These are phyloP conservation scores for Forsythia suspensa DNA, from an alignment of 257 asterid genomes.

Conservation along the genomic window DNA sequence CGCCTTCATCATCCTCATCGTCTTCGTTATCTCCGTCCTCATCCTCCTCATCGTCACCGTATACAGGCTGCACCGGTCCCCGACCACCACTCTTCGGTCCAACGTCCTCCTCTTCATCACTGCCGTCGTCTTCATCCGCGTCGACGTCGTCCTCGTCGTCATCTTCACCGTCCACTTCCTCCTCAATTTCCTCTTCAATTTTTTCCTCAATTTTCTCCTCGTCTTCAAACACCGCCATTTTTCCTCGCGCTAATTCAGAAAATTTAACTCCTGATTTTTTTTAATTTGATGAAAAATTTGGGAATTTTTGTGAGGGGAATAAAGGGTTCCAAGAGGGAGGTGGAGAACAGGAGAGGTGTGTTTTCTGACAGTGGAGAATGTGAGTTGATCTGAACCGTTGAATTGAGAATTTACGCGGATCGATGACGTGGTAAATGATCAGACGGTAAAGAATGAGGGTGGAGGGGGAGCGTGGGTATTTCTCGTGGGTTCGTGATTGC, in stretches of 20 bases:
- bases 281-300: constrained; percentile 5
- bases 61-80: constrained; percentile 26
- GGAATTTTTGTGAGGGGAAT: constrained; percentile 18
- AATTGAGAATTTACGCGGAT: constrained; percentile 33
- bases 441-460: constrained; percentile 23
- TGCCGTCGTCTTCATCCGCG: constrained; percentile 28
- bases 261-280: constrained; percentile 3
- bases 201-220: constrained; percentile 43
- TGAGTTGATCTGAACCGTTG: constrained; percentile 51
- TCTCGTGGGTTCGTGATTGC: constrained; percentile 32
- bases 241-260: constrained; percentile 19
- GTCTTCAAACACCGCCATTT: constrained; percentile 60
- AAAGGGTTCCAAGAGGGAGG: constrained; percentile 34
- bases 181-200: constrained; percentile 38
- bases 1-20: constrained; percentile 54
- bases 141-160: constrained; percentile 29
- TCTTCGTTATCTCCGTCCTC: constrained; percentile 50
- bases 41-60: constrained; percentile 44
- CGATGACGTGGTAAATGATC: constrained; percentile 48
- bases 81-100: constrained; percentile 28
- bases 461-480: not conserved
- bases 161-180: constrained; percentile 18
- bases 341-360: constrained; percentile 27
- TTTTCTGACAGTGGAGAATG: constrained; percentile 15
- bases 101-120: constrained; percentile 32